These are phyloP conservation scores for Nemophila menziesii DNA, from an alignment of 257 asterid genomes.

Conservation along the genomic window DNA sequence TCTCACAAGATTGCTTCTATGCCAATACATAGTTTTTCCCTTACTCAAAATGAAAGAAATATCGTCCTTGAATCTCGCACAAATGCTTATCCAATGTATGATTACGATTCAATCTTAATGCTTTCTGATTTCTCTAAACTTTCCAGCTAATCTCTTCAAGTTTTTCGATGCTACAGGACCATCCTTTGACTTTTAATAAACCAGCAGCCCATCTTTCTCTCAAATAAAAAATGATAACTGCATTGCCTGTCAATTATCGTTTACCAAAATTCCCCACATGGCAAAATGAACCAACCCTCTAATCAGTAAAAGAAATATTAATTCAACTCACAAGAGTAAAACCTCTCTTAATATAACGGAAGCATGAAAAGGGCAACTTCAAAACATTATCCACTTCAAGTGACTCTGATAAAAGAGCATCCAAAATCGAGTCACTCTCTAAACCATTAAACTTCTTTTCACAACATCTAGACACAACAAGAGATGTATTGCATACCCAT, in stretches of 20 bases:
- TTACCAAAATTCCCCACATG: neutral
- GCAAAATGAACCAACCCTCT: neutral
- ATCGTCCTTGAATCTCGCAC: too few species aligned
- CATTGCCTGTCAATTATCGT: neutral
- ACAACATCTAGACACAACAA: constrained; percentile 59
- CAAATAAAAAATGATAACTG: too few species aligned
- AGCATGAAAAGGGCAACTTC: constrained; percentile 59
- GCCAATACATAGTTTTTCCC: too few species aligned
- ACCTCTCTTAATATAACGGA: constrained; percentile 50
- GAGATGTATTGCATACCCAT: constrained; percentile 68
- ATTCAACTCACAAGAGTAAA: constrained; percentile 32
- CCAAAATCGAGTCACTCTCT: constrained; percentile 25
- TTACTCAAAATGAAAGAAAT: too few species aligned
- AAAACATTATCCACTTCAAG: constrained; percentile 43
- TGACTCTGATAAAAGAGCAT: constrained; percentile 29
- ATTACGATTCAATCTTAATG: too few species aligned
- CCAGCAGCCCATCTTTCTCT: neutral
- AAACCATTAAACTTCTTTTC: constrained; percentile 13
- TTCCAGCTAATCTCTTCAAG: too few species aligned
- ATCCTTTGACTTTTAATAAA: too few species aligned
- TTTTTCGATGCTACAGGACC: too few species aligned
- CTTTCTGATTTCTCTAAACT: too few species aligned
- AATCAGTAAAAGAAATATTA: neutral
- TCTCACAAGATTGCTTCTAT: too few species aligned
- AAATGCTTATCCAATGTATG: too few species aligned